These are phyloP conservation scores for Fusarium coicis DNA, from an alignment of 2,329 filamentous ascomycete genomes.

Conservation along the genomic window DNA sequence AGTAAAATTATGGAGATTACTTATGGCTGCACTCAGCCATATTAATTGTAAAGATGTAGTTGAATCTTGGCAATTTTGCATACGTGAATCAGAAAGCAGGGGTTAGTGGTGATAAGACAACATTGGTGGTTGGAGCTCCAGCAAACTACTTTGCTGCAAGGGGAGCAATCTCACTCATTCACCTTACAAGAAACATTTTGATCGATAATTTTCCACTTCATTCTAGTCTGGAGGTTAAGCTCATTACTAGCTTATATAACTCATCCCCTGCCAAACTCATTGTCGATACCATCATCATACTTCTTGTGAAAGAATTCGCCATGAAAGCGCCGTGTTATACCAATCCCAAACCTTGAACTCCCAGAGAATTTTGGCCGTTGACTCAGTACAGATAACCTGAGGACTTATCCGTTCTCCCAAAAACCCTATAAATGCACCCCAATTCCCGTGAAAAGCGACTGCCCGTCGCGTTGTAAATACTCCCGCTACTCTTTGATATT, in stretches of 20 bases:
- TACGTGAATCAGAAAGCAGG: neutral
- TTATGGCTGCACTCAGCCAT: accelerated
- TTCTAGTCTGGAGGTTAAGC: constrained; percentile 1
- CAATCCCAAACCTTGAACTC: constrained; percentile 24
- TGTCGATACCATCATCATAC: neutral
- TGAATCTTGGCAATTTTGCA: no score
- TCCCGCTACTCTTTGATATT: constrained; percentile 24
- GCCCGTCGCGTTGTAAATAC: constrained; percentile 5
- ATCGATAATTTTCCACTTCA: neutral
- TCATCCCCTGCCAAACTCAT: neutral
- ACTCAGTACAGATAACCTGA: constrained; percentile 12
- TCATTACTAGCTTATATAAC: constrained; percentile 6
- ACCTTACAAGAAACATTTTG: neutral
- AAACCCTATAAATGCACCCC: constrained; percentile 16
- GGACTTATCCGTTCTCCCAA: neutral
- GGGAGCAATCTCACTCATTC: neutral
- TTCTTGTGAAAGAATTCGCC: constrained; percentile 15
- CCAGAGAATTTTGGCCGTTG: constrained; percentile 9
- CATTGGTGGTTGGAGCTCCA: neutral
- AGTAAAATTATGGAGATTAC: accelerated
- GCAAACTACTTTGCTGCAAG: neutral
- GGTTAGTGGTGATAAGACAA: neutral
- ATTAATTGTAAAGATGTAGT: neutral
- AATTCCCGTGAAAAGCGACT: neutral
- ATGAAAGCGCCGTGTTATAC: constrained; percentile 8